phyloP scores from a whole-genome alignment of 495 filamentous ascomycete genomes.

The Penicillium coprophilum region DNA sequence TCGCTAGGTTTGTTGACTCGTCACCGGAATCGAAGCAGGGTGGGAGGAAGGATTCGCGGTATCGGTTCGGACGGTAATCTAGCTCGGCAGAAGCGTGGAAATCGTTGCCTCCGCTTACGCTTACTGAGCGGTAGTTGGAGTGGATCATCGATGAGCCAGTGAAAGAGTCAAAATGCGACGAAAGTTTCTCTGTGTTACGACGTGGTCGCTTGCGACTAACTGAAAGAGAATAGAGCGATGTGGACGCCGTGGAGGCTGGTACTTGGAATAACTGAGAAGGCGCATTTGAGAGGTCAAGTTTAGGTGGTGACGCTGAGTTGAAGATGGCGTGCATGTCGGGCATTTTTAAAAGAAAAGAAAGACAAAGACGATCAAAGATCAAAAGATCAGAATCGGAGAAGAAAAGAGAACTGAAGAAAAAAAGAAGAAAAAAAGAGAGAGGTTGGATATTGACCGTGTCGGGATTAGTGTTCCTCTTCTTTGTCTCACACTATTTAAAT shows the following conservation, averaged over 20 bases:
- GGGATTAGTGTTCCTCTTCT: background rate
- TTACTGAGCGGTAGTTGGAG: constrained; percentile 58
- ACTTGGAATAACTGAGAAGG: constrained; percentile 67
- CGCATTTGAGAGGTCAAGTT: constrained; percentile 54
- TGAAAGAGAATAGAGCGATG: constrained; percentile 60
- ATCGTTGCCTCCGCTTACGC: constrained; percentile 54
- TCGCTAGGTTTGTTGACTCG: constrained; percentile 25
- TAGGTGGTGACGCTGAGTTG: constrained; percentile 48
- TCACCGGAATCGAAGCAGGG: constrained; percentile 35
- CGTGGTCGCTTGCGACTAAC: constrained; percentile 48
- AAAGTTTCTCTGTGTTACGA: constrained; percentile 30
- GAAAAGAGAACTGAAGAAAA: background rate
- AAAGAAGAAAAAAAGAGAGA: constrained; percentile 1
- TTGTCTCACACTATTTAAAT: constrained; percentile 3
- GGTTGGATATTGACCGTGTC: constrained; percentile 2
- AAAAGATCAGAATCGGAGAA: constrained; percentile 7
- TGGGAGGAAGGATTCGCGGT: constrained; percentile 43
- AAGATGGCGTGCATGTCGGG: constrained; percentile 51
- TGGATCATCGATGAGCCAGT: constrained; percentile 50
- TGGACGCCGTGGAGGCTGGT: constrained; percentile 65
- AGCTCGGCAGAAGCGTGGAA: constrained; percentile 32
- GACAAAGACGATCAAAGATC: constrained; percentile 8
- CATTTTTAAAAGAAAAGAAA: constrained; percentile 15
- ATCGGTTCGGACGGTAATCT: constrained; percentile 48
- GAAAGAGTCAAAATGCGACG: constrained; percentile 29